Percentiles rank a stretch among this genome's conserved stretches.
These are phyloP conservation scores for Curvularia eragrostidis DNA, from an alignment of 2,329 filamentous ascomycete species.

Conservation along the genomic window DNA sequence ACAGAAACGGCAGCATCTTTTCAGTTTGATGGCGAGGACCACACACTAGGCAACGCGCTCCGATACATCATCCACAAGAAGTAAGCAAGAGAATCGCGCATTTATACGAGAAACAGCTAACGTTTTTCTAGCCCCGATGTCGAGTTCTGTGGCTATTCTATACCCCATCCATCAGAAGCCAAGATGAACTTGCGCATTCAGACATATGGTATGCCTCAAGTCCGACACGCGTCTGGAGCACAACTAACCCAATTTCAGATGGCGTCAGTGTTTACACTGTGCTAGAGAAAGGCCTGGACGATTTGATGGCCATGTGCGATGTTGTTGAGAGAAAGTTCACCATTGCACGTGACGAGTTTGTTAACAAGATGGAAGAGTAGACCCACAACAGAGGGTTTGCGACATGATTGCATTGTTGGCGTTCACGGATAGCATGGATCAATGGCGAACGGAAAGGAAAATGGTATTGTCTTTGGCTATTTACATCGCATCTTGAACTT, in stretches of 20 bases:
- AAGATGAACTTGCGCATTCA: constrained; percentile 99
- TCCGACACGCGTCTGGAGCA: background rate
- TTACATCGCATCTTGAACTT: constrained; percentile 38
- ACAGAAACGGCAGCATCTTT: constrained; percentile 90
- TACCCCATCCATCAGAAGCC: constrained; percentile 92
- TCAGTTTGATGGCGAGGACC: constrained; percentile 91
- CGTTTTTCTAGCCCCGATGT: constrained; percentile 75
- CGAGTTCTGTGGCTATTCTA: constrained; percentile 97
- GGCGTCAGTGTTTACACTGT: constrained; percentile 82
- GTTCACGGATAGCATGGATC: constrained; percentile 33
- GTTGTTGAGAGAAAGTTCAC: constrained; percentile 92
- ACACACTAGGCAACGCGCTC: constrained; percentile 93
- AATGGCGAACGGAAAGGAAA: constrained; percentile 42
- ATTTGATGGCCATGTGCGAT: constrained; percentile 91
- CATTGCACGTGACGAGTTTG: constrained; percentile 68
- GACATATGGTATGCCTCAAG: constrained; percentile 74
- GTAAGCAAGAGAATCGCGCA: constrained; percentile 58
- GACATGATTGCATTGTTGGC: constrained; percentile 41
- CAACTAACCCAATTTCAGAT: constrained; percentile 59
- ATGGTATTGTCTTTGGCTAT: constrained; percentile 48
- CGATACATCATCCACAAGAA: constrained; percentile 99
- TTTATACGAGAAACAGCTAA: constrained; percentile 1
- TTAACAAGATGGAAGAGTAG: constrained; percentile 43
- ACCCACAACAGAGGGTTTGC: background rate
- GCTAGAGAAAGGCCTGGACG: constrained; percentile 85